A percentile compares a stretch with the other conserved stretches of the same genome.
These are phyloP conservation scores for Stylonectria norvegica DNA, from an alignment of 2,329 filamentous ascomycete species.

Conservation along the genomic window DNA sequence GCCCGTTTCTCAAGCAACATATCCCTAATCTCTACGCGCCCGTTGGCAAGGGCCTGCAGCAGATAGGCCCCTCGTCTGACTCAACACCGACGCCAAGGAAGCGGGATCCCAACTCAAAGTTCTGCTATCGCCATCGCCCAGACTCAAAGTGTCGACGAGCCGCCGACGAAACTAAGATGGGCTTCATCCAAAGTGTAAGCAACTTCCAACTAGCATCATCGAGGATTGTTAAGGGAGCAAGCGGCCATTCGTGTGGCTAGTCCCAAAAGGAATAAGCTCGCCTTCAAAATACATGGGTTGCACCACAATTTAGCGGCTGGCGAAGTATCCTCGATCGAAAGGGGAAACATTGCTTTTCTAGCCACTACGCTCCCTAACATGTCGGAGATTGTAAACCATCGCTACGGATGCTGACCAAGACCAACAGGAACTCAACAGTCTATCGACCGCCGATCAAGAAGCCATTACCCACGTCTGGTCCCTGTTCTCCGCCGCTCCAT, in stretches of 20 bases:
- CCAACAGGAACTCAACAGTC: constrained; percentile 69
- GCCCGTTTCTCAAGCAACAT: constrained; percentile 85
- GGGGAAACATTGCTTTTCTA: no score
- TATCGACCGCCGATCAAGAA: constrained; percentile 84
- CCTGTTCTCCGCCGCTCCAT: constrained; percentile 89
- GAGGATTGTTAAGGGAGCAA: no score
- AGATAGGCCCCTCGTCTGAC: constrained; percentile 12
- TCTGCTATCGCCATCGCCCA: constrained; percentile 91
- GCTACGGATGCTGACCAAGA: constrained; percentile 4
- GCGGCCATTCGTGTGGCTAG: no score
- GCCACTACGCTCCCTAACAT: no score
- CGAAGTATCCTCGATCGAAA: no score
- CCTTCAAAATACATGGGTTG: no score
- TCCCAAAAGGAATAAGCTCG: no score
- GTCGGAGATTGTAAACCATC: no score
- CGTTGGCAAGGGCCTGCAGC: constrained; percentile 55
- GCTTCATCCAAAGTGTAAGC: constrained; percentile 79
- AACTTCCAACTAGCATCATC: no score
- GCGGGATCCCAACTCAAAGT: constrained; percentile 74
- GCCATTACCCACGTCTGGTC: constrained; percentile 98
- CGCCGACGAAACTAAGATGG: constrained; percentile 94
- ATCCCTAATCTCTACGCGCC: constrained; percentile 88
- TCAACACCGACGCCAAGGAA: constrained; percentile 31
- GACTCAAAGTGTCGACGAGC: constrained; percentile 91
- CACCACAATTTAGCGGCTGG: no score